phyloP scores from a whole-genome alignment of 2,329 filamentous ascomycete genomes.

The Colletotrichum siamense region DNA sequence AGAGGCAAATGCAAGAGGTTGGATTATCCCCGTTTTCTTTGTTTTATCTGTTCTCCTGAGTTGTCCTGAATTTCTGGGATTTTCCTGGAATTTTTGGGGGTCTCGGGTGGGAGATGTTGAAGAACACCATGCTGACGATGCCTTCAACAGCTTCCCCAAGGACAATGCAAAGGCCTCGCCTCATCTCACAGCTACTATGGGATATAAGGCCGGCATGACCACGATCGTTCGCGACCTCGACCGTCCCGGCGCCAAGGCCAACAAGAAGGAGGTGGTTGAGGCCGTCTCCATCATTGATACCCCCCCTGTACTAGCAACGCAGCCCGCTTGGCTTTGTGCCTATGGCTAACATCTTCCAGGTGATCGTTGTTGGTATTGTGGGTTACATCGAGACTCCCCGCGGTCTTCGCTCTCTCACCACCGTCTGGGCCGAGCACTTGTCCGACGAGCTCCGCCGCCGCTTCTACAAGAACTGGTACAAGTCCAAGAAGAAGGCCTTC shows the following conservation, averaged over 20 bases:
- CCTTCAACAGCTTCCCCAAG: conserved; percentile 85
- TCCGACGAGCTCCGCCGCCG: conserved; percentile 98
- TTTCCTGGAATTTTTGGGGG: too few relatives aligned
- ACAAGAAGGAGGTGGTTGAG: conserved; percentile 98
- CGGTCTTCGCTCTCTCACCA: conserved; percentile 98
- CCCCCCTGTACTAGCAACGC: conserved; percentile 91
- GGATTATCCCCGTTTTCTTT: not conserved
- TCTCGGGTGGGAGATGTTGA: too few relatives aligned
- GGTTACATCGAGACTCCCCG: conserved; percentile 99
- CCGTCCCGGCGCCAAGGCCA: conserved; percentile 97
- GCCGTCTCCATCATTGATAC: conserved; percentile 89
- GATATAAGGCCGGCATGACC: conserved; percentile 99
- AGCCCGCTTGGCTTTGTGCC: conserved; percentile 79
- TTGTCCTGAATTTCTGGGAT: too few relatives aligned
- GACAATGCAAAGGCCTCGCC: too few relatives aligned
- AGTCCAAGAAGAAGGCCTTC: conserved; percentile 99
- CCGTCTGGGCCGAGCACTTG: conserved; percentile 99
- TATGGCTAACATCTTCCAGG: conserved; percentile 80
- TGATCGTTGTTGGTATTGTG: conserved; percentile 99
- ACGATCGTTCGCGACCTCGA: conserved; percentile 99
- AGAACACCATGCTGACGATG: too few relatives aligned
- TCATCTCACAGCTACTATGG: conserved; percentile 96
- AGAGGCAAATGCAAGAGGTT: too few relatives aligned
- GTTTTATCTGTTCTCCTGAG: too few relatives aligned
- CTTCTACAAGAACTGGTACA: conserved; percentile 99